Evolutionary conservation across 306 rosid genomes (phyloP).

Genomic region (Pyrus communis): DNA sequence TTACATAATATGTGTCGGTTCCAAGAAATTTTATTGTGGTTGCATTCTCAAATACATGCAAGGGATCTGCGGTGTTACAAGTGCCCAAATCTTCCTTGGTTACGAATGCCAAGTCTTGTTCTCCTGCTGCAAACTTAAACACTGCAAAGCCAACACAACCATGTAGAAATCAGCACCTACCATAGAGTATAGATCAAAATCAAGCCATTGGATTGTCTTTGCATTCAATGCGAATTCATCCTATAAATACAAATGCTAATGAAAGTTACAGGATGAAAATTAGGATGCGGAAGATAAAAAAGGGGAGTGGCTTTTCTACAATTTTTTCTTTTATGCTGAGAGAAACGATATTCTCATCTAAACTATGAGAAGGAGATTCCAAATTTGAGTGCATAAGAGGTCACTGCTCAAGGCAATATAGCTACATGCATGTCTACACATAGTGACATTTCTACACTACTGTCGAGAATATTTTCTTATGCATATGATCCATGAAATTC

Average conservation of each 20-base stretch:
- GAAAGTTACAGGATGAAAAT: background rate
- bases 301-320: too few relatives aligned
- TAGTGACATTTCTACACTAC: background rate
- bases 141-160: conserved; percentile 8
- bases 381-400: too few relatives aligned
- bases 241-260: background rate
- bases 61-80: background rate
- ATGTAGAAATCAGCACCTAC: background rate
- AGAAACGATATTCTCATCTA: too few relatives aligned
- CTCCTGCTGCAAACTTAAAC: conserved; percentile 6
- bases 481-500: background rate
- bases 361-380: too few relatives aligned
- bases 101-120: conserved; percentile 3
- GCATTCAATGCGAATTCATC: background rate
- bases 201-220: background rate
- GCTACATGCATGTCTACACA: too few relatives aligned
- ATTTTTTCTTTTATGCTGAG: too few relatives aligned
- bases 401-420: too few relatives aligned
- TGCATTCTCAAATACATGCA: background rate
- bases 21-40: background rate
- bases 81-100: background rate
- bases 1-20: conserved; percentile 8
- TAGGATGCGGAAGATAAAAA: background rate
- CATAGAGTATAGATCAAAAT: background rate
- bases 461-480: background rate